Base-by-base conservation (phyloP, 148 eudicot species). In the Amaranthus palmeri region DNA sequence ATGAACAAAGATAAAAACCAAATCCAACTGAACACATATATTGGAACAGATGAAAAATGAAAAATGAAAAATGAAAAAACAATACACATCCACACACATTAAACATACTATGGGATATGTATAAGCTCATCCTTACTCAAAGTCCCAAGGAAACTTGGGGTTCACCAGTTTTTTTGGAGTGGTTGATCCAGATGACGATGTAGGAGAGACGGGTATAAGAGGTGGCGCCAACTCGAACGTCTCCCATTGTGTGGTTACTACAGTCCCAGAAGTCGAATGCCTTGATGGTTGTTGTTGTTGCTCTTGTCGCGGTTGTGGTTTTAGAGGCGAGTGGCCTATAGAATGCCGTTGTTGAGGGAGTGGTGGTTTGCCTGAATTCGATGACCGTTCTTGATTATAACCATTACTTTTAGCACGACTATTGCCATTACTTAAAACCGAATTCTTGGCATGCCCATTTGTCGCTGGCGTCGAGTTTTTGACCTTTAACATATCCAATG, bases 171-270 rank as follows among this genome's bases (percentile, higher is more conserved):
- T 25, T 25, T 25, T 80, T 48, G 62, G 71, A 46, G 65, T 48
- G 54, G 71, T 46, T 13, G 80, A 40, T 61, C 50, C 73, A 8
- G 74, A 63, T 18, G 88, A 46, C 12, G 85, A 50, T 17, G 86
- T 59, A 12, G 92, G 70, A 66, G 85, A 69, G 43, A 78, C 71
- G 0, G 82, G 81, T 40, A 72, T 50, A 51, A 82, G 74, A 8
- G 85, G 76, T 1, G 97, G 86, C 0, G 71, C 68, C 1, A 87
- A 75, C 72, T 96, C 99, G 61, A 95, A 95, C 2, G 90, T 91
- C 77, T 95, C 99, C 97, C 99, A 95, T 60, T 92, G 88, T 46
- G 97, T 95, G 36, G 99, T 96, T 48, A 96, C 96, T 40, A 96
- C 96, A 8, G 87, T 68, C 45, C 82, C 88, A 7, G 92, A 82